These are phyloP conservation scores for Friedmanniomyces simplex DNA, from an alignment of 495 filamentous ascomycete species.

Conservation along the genomic window DNA sequence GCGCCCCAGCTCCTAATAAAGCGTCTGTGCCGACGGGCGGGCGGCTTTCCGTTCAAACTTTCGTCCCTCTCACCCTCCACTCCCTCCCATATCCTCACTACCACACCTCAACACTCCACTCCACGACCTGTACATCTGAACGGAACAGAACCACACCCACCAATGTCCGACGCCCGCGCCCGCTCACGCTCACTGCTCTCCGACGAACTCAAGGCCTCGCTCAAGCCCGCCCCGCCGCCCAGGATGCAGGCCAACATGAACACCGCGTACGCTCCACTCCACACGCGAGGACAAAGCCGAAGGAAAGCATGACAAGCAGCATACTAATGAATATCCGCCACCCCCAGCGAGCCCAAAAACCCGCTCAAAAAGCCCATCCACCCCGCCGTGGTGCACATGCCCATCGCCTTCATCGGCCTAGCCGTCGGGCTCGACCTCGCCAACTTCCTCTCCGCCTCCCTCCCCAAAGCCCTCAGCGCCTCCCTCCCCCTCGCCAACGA, in stretches of 20 bases:
- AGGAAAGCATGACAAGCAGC: background rate
- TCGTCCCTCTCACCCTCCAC: background rate
- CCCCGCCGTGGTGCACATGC: conserved; percentile 30
- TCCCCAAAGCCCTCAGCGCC: conserved; percentile 11
- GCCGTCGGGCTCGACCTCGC: conserved; percentile 26
- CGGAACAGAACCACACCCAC: background rate
- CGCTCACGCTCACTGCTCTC: conserved; percentile 12
- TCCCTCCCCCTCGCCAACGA: conserved; percentile 11
- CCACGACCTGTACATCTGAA: no score
- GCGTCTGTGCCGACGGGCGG: background rate
- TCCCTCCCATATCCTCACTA: background rate
- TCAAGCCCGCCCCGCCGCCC: conserved; percentile 9
- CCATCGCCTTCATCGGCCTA: conserved; percentile 28
- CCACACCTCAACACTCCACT: background rate
- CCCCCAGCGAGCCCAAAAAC: conserved; percentile 9
- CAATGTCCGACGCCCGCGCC: conserved; percentile 14
- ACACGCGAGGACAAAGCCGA: background rate
- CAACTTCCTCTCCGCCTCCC: conserved; percentile 4
- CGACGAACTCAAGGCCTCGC: conserved; percentile 9
- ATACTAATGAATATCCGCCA: background rate
- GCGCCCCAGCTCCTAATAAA: background rate
- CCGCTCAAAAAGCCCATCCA: conserved; percentile 25
- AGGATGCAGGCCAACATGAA: conserved; percentile 9
- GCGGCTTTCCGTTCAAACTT: background rate
- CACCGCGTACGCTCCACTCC: conserved; percentile 3